A percentile compares a stretch with the other conserved stretches of the same genome.
phyloP scores from a whole-genome alignment of 2,329 filamentous ascomycete species.

The Ramularia collo-cygni region DNA sequence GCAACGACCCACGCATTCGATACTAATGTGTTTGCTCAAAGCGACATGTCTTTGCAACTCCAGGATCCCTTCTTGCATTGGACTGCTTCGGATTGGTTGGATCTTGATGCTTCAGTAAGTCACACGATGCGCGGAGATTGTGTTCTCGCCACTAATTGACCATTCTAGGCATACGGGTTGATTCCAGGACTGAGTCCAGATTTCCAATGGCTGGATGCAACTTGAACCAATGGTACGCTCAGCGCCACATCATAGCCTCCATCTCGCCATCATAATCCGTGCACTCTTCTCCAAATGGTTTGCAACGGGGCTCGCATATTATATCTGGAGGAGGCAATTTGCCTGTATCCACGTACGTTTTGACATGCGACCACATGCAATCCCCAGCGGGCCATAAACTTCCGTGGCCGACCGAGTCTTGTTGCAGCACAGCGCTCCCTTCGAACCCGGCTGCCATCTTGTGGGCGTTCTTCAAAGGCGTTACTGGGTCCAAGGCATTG shows the following conservation, averaged over 20 bases:
- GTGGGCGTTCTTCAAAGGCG: conserved; percentile 26
- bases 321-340: conserved; percentile 17
- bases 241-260: too few species aligned
- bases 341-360: conserved; percentile 29
- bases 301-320: too few species aligned
- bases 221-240: too few species aligned
- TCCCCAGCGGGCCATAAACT: conserved; percentile 20
- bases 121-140: too few species aligned
- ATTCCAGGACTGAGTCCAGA: too few species aligned
- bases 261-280: too few species aligned
- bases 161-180: too few species aligned
- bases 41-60: conserved; percentile 5
- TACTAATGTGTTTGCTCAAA: background rate
- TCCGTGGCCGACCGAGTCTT: conserved; percentile 30
- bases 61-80: conserved; percentile 25
- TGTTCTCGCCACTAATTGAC: too few species aligned
- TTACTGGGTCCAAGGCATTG: conserved; percentile 31
- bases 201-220: too few species aligned
- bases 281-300: too few species aligned
- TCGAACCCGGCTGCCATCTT: conserved; percentile 31
- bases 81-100: conserved; percentile 31
- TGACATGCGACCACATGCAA: conserved; percentile 25
- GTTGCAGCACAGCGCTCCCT: conserved; percentile 26
- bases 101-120: conserved; percentile 30
- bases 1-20: background rate